phyloP scores from a whole-genome alignment of 179 eudicot genomes.

The Patellifolia procumbens region DNA sequence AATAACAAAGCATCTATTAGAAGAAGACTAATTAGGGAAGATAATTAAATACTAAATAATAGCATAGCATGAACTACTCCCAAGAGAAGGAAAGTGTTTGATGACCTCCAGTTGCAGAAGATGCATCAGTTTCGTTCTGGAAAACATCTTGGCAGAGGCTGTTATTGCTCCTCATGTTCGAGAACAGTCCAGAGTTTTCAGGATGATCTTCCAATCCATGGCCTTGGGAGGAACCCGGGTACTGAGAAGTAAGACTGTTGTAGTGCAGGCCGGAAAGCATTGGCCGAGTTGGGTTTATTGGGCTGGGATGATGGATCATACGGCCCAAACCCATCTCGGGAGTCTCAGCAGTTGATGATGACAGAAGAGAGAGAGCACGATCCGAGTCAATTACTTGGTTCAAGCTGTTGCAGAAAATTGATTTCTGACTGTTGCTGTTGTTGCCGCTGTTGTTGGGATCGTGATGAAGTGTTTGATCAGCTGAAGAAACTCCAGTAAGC shows the following conservation, averaged over 20 bases:
- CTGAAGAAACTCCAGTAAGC: slow-evolving; percentile 38
- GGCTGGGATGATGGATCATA: slow-evolving; percentile 43
- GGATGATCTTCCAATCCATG: slow-evolving; percentile 42
- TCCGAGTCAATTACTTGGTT: slow-evolving; percentile 47
- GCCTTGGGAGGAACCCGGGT: slow-evolving; percentile 30
- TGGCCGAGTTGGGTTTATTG: slow-evolving; percentile 37
- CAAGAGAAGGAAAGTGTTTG: slow-evolving; percentile 69
- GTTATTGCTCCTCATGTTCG: slow-evolving; percentile 26
- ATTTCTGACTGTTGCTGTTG: slow-evolving; percentile 28
- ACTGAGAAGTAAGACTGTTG: slow-evolving; percentile 30
- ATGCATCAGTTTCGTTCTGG: slow-evolving; percentile 41
- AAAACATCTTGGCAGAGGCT: slow-evolving; percentile 43
- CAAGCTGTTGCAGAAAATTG: slow-evolving; percentile 37
- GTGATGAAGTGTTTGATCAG: slow-evolving; percentile 41
- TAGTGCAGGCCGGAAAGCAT: slow-evolving; percentile 33
- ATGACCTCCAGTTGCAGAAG: slow-evolving; percentile 43
- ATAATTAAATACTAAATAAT: neutral
- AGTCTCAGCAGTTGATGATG: slow-evolving; percentile 62
- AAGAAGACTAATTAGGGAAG: neutral
- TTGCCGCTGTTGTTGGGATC: slow-evolving; percentile 29
- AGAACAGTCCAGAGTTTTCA: slow-evolving; percentile 28
- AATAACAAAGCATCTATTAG: slow-evolving; percentile 1
- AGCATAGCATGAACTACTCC: slow-evolving; percentile 42
- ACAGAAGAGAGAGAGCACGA: slow-evolving; percentile 99
- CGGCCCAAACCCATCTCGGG: slow-evolving; percentile 49